Evolutionary conservation across 331 rosid genomes (phyloP).

Genomic region (Malus hybrid): DNA sequence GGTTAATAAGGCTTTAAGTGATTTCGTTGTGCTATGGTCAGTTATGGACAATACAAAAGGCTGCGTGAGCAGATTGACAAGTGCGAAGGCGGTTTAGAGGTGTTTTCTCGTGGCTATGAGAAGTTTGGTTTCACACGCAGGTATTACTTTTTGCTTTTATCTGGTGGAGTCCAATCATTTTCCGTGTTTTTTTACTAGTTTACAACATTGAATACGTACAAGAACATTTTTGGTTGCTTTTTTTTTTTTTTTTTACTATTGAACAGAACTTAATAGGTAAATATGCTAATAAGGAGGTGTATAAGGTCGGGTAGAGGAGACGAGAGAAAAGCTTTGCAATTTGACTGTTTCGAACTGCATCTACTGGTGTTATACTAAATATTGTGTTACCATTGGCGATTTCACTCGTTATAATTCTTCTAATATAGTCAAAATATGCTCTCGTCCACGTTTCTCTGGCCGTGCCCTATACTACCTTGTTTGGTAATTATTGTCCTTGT

Average conservation of each 20-base stretch:
- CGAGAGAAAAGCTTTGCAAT: background rate
- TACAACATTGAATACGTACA: background rate
- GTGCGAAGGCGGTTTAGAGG: slow-evolving; percentile 86
- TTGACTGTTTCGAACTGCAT: background rate
- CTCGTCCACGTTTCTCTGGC: background rate
- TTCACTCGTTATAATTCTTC: background rate
- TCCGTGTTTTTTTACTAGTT: background rate
- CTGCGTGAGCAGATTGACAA: slow-evolving; percentile 64
- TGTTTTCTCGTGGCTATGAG: slow-evolving; percentile 91
- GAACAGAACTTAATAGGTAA: background rate
- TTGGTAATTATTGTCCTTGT: background rate
- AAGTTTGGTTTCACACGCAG: slow-evolving; percentile 80
- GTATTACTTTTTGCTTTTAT: slow-evolving; percentile 25
- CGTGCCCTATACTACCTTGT: background rate
- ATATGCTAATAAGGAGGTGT: background rate
- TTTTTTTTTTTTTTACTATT: background rate
- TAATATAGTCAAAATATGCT: background rate
- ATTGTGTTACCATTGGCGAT: background rate
- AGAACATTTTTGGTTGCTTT: background rate
- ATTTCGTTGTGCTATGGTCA: slow-evolving; percentile 12
- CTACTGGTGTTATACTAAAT: background rate
- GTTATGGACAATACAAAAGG: slow-evolving; percentile 65
- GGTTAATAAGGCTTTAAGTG: background rate
- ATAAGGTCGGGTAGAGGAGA: background rate
- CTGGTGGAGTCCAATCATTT: background rate